Conservation (phyloP, 768 basidiomycete species). For the Tephrocybe sp. region DNA sequence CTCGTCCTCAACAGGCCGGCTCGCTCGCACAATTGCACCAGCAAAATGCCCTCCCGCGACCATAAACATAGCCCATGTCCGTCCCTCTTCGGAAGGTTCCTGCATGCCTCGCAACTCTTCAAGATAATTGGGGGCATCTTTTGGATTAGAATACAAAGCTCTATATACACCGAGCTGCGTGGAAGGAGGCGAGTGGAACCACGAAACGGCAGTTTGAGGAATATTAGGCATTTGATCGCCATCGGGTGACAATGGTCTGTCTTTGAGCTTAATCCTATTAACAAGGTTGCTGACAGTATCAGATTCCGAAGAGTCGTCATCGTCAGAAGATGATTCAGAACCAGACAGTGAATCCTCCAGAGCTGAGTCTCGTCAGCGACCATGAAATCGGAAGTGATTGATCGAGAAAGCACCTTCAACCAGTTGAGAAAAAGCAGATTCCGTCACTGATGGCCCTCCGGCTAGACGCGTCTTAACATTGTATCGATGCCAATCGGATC, state of each 20-base stretch:
- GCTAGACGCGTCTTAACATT: conserved; percentile 83
- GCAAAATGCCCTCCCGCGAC: conserved; percentile 98
- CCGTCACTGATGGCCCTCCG: conserved; percentile 61
- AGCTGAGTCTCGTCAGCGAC: conserved; percentile 33
- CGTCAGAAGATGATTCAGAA: conserved; percentile 72
- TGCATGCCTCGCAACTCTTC: conserved; percentile 68
- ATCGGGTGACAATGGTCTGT: conserved; percentile 47
- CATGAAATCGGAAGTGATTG: not conserved
- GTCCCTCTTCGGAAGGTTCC: conserved; percentile 43
- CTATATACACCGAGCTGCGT: conserved; percentile 92
- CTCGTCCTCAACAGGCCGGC: conserved; percentile 46
- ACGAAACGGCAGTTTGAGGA: conserved; percentile 69
- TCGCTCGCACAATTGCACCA: conserved; percentile 80
- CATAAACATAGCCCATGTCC: conserved; percentile 95
- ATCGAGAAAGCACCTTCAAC: conserved; percentile 63
- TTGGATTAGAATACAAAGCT: conserved; percentile 59
- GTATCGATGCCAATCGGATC: conserved; percentile 97
- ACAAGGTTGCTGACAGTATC: conserved; percentile 70
- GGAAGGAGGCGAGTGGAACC: conserved; percentile 86
- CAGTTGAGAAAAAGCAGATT: conserved; percentile 70
- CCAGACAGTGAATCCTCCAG: conserved; percentile 91
- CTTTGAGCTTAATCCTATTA: conserved; percentile 49
- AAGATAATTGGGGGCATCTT: conserved; percentile 47
- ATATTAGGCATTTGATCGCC: conserved; percentile 23
- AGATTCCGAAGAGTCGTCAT: conserved; percentile 51